Base-by-base conservation (phyloP, 2,329 filamentous ascomycete species). In the Arthrobotrys pseudoclavata region DNA sequence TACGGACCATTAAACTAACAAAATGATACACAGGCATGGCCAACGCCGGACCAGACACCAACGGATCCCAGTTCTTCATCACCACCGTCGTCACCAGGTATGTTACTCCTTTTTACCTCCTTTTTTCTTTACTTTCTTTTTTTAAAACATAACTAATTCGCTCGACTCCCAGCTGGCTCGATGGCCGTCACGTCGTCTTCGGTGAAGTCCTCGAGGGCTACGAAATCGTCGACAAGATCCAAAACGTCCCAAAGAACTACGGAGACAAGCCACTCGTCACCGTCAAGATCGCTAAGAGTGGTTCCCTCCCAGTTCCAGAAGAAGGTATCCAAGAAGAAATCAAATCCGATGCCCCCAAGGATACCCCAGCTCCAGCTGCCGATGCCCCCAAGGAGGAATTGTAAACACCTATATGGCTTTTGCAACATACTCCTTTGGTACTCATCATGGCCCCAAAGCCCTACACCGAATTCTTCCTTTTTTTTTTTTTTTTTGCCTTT, bases 321-420 rank as follows among this genome's bases (percentile, higher is more conserved):
- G 93, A 96, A 96, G 93, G 93, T 96, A 95, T 93, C 87, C 91
- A 94, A 86, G 89, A 91, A 86, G 92, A 96, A 86, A 91, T 96
- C 85, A 96, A 91, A 88, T 86, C 86, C 18, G 42, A 62, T 26
- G 7, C 63, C 37, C 47, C 52, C 29, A 52, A 34, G 29, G 29
- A 31, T 18, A 42, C 40, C 82, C 15, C 91, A 84, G 91, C 94
- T 81, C 91, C 92, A 84, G 87, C 42, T 45, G n/a, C 42, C 26
- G 66, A 69, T 20, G 40, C 69, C 29, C 62, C 70, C 53, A 75
- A 68, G 63, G 71, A 69, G 37, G 63, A 68, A 18, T 60, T 60
- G 55, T 60, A 60, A 62, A 52, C 47, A 5, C 31, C n/a, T 34
- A 48, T 34, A 26, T 47, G 15, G 24, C 42, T 60, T 52, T 68